Evolutionary conservation across 441 rosid genomes (phyloP).

Genomic region (Eruca vesicaria): DNA sequence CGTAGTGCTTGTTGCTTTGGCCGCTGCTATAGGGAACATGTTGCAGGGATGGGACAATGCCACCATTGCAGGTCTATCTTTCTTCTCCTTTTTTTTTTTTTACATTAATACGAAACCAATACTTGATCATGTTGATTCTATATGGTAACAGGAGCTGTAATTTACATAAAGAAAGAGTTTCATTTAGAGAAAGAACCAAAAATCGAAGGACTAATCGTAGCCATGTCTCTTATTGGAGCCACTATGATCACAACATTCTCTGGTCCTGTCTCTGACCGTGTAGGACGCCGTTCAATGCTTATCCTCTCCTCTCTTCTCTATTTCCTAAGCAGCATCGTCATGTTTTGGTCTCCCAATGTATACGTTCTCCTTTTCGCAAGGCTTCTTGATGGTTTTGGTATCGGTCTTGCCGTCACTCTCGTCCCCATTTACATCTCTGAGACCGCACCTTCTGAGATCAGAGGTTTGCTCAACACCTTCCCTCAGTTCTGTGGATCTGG

Average conservation of each 20-base stretch:
- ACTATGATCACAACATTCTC: slow-evolving; percentile 80
- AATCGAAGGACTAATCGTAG: slow-evolving; percentile 77
- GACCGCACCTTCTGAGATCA: slow-evolving; percentile 87
- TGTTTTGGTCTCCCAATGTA: slow-evolving; percentile 92
- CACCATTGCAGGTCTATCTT: slow-evolving; percentile 65
- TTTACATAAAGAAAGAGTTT: slow-evolving; percentile 64
- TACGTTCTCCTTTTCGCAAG: slow-evolving; percentile 67
- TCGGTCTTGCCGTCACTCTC: slow-evolving; percentile 79
- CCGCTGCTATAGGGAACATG: slow-evolving; percentile 65
- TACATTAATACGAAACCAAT: not conserved
- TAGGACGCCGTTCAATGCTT: slow-evolving; percentile 81
- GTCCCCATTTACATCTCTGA: slow-evolving; percentile 87
- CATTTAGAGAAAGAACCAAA: slow-evolving; percentile 60
- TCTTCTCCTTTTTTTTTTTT: not conserved
- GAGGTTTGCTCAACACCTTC: slow-evolving; percentile 79
- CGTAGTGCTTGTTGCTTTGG: slow-evolving; percentile 61
- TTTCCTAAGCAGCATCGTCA: slow-evolving; percentile 64
- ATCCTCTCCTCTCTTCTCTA: slow-evolving; percentile 70
- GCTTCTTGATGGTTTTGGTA: slow-evolving; percentile 80
- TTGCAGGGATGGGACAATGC: slow-evolving; percentile 89
- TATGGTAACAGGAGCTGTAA: slow-evolving; percentile 40
- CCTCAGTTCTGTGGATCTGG: slow-evolving; percentile 87
- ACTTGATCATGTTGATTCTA: not conserved
- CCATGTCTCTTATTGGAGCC: slow-evolving; percentile 90
- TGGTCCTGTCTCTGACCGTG: slow-evolving; percentile 69